A percentile compares a stretch with the other conserved stretches of the same genome.
Conservation (phyloP, 257 asterid genomes). For the Rauvolfia tetraphylla region DNA sequence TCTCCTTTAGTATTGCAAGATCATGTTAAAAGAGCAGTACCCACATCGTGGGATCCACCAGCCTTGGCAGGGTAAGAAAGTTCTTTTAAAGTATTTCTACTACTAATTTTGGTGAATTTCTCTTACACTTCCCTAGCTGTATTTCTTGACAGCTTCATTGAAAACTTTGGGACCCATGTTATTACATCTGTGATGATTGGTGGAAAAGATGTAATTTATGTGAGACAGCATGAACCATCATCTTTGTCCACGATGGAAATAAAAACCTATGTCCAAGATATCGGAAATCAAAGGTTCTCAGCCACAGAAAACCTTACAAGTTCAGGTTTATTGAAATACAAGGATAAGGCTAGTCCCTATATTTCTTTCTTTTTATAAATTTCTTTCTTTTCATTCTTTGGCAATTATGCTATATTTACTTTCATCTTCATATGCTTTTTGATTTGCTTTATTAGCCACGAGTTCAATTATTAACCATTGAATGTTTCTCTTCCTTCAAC, state of each 20-base stretch:
- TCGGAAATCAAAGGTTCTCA: constrained; percentile 81
- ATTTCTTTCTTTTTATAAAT: no score
- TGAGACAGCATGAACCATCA: constrained; percentile 64
- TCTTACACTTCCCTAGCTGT: constrained; percentile 25
- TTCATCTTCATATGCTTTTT: background rate
- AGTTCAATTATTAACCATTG: background rate
- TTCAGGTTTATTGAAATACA: constrained; percentile 69
- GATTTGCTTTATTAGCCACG: constrained; percentile 3
- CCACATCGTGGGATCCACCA: constrained; percentile 82
- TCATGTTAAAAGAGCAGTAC: constrained; percentile 62
- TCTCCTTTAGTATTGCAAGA: constrained; percentile 52
- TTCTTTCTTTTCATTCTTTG: constrained; percentile 21
- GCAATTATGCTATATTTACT: background rate
- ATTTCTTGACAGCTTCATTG: constrained; percentile 61
- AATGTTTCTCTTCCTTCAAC: background rate
- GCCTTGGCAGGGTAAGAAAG: constrained; percentile 61
- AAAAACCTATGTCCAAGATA: constrained; percentile 79
- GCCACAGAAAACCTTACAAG: constrained; percentile 57
- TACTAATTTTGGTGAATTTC: background rate
- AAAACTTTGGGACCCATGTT: constrained; percentile 82
- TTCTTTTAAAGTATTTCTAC: background rate
- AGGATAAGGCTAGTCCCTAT: constrained; percentile 61
- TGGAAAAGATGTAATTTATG: constrained; percentile 82
- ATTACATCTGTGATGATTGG: constrained; percentile 76
- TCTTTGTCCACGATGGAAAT: constrained; percentile 64